Evolutionary conservation across 2,329 filamentous ascomycete genomes (phyloP), one percentile per base, ranked within the genome.

Genomic region (Penicillium aurantiogriseum): DNA sequence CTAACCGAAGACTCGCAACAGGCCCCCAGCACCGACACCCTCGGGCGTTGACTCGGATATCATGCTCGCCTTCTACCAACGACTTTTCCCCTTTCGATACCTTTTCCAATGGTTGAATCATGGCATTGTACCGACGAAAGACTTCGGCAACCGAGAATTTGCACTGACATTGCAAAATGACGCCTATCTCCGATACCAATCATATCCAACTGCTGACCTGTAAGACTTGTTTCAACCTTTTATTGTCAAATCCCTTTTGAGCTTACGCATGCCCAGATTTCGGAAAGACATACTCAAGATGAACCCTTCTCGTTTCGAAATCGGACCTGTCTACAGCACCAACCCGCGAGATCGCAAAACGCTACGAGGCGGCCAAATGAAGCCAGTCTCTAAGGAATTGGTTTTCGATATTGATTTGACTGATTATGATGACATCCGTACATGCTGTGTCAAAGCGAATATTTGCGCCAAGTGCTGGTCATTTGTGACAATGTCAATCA

Each of bases 331-430:
- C 48, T 99, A 99, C 78, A 91, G 84, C 51, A 89, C 92, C 46
- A 97, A 97, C 73, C 94, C 94, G 0, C 88, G 92, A 67, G 94
- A 99, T 68, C 88, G 93, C 69, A 99, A 97, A 78, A 88, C 88
- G 0, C 77, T 97, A 35, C 86, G 88, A 52, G 84, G 88, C 36
- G 85, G 86, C 47, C 86, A 90, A 9, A 97, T 99, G 78, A 89
- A 88, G 62, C 93, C 94, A 0, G 75, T 97, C 33, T 84, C 90
- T 55, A 99, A 99, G 74, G 94, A 99, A 74, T 80, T 99, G 39
- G 96, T 96, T 67, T 97, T 99, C 75, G 94, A 99, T 88, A 97
- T 99, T 69, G 94, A 99, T 84, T 84, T 99, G 84, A 97, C 94
- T 54, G 94, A 97, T 77, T 99, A 99, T 76, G 94, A 99, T 73